phyloP scores from a whole-genome alignment of 1,284 basidiomycete genomes.

The Ceratobasidium sp. region DNA sequence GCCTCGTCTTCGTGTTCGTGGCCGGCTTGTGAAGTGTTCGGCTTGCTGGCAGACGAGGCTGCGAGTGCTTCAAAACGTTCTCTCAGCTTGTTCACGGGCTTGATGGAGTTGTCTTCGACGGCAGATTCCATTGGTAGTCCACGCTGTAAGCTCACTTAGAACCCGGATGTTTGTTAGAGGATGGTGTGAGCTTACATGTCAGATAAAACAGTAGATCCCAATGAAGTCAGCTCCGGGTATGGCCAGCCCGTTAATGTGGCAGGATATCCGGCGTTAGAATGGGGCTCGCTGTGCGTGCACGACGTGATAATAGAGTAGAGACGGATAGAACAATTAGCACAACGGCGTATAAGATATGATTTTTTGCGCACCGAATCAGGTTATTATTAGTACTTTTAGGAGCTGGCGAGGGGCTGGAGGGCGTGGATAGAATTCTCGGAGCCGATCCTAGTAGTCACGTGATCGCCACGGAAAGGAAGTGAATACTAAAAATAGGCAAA shows the following conservation, averaged over 20 bases:
- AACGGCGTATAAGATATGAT: neutral
- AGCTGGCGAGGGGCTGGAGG: neutral
- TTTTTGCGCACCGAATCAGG: neutral
- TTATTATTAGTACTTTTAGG: neutral
- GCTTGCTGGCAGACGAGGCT: conserved; percentile 10
- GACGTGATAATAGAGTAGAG: neutral
- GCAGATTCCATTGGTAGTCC: conserved; percentile 11
- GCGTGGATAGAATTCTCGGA: conserved; percentile 27
- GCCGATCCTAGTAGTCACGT: conserved; percentile 8
- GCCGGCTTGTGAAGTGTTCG: neutral
- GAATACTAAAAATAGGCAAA: conserved; percentile 28
- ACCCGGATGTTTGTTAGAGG: neutral
- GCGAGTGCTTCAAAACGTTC: conserved; percentile 42
- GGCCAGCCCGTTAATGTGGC: neutral
- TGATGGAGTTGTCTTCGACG: conserved; percentile 37
- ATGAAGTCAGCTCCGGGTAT: too few species aligned
- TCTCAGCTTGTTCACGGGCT: conserved; percentile 37
- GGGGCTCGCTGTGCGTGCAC: neutral
- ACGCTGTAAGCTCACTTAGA: conserved; percentile 1
- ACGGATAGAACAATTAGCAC: neutral
- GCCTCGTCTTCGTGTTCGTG: conserved; percentile 24
- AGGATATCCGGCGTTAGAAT: neutral
- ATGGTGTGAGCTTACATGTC: conserved; percentile 5
- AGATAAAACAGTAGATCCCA: neutral
- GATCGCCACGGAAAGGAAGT: neutral